Base-by-base conservation (phyloP, 2,329 filamentous ascomycete species). In the Blastomyces gilchristii region DNA sequence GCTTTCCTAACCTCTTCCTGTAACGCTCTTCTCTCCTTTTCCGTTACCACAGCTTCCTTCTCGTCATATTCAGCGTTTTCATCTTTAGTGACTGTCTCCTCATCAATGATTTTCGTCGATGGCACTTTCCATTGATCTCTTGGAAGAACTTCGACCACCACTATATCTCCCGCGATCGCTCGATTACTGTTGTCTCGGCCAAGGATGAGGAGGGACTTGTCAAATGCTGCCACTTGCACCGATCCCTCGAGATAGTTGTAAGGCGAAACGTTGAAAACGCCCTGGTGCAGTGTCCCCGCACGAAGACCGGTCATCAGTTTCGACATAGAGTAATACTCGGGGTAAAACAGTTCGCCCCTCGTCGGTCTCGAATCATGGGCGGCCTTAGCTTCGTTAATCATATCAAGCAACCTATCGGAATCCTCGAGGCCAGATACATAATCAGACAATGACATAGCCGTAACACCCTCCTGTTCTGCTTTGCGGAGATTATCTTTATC, bases 201-300 rank as follows among this genome's bases (percentile, higher is more conserved):
- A 18, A 97, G 82, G 57, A 99, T 84, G 18, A 99, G 81, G 39
- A 99, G 83, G 1, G 91, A 83, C 70, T 94, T 95, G 64, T 94
- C 88, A 71, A 99, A 99, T 4, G 92, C 86, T 0, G 92, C 86
- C 0, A 96, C 91, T 69, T 93, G 88, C 66, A 97, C 89, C 0
- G 91, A 91, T 1, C 91, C 94, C 75, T 99, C 94, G 12, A 99
- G 82, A 70, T 97, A 99, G 78, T 99, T 99, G 81, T 97, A 99
- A 0, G 91, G 90, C 8, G 94, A 97, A 37, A 97, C 91, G 71
- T 92, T 96, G 79, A 97, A 99, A 31, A 90, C 87, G 7, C 94
- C 94, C 76, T 99, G 93, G 73, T 99, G 94, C 69, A 99, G 79
- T 62, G 91, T 86, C 4, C 92, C 91, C 60, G 86, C 86, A 78